phyloP scores from a whole-genome alignment of 805 yeast genomes.

The Candida ipomoeae region DNA sequence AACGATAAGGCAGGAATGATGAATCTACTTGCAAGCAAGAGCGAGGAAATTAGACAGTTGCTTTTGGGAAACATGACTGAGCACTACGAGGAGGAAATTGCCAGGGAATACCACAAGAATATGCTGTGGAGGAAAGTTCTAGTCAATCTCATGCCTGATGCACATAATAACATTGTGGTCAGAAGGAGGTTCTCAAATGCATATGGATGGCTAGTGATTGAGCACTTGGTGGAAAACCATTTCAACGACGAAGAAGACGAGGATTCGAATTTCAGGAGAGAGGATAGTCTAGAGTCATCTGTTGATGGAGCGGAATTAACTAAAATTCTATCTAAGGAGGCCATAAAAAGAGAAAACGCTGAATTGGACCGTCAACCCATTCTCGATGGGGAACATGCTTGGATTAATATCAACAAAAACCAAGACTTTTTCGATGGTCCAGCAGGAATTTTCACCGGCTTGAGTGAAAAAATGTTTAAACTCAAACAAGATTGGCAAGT shows the following conservation, averaged over 20 bases:
- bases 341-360: conserved; percentile 33
- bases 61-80: conserved; percentile 29
- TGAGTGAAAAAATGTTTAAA: conserved; percentile 54
- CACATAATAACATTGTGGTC: conserved; percentile 90
- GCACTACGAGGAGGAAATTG: conserved; percentile 70
- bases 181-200: conserved; percentile 88
- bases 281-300: conserved; percentile 13
- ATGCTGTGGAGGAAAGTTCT: conserved; percentile 90
- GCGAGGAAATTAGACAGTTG: conserved; percentile 16
- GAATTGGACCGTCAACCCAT: conserved; percentile 28
- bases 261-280: conserved; percentile 5
- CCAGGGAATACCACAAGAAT: conserved; percentile 79
- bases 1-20: conserved; percentile 13
- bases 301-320: conserved; percentile 16
- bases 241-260: conserved; percentile 31
- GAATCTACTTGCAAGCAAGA: conserved; percentile 12
- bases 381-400: conserved; percentile 32
- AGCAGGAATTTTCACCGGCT: conserved; percentile 63
- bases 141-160: conserved; percentile 83
- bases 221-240: conserved; percentile 70
- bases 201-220: conserved; percentile 92
- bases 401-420: conserved; percentile 49
- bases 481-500: conserved; percentile 28
- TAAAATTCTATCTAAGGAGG: conserved; percentile 30
- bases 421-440: conserved; percentile 57